Evolutionary conservation across 2,329 filamentous ascomycete genomes (phyloP).

Genomic region (Madurella fahalii): DNA sequence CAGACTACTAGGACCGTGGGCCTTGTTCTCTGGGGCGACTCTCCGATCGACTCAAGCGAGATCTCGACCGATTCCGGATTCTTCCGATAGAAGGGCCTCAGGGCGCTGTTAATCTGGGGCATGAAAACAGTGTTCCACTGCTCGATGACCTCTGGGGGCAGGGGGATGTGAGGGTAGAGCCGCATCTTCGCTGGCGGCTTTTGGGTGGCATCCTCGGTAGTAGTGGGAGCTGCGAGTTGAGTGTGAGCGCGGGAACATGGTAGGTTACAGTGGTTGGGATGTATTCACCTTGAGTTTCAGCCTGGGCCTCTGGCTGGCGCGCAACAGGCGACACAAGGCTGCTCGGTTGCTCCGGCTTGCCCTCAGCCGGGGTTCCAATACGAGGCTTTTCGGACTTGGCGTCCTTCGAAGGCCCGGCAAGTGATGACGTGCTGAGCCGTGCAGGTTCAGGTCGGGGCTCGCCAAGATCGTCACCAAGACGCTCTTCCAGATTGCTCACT

Average conservation of each 20-base stretch:
- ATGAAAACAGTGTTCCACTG: constrained; percentile 69
- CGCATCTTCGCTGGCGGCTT: constrained; percentile 43
- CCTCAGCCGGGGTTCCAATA: background rate
- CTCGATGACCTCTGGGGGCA: constrained; percentile 59
- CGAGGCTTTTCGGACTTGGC: constrained; percentile 8
- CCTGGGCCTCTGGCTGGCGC: background rate
- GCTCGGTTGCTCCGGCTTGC: background rate
- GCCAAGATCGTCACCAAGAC: constrained; percentile 46
- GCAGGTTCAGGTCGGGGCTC: constrained; percentile 20
- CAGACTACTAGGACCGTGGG: constrained; percentile 76
- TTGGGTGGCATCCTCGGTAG: constrained; percentile 17
- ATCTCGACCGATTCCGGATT: constrained; percentile 75
- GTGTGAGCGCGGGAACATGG: background rate
- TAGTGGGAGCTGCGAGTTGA: constrained; percentile 7
- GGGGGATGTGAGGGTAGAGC: constrained; percentile 55
- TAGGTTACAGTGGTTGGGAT: background rate
- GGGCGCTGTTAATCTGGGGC: constrained; percentile 67
- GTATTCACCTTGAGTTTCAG: constrained; percentile 2
- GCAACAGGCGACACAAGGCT: background rate
- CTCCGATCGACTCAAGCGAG: constrained; percentile 69
- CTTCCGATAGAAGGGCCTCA: constrained; percentile 67
- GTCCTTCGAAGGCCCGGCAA: constrained; percentile 23
- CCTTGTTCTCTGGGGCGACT: constrained; percentile 59
- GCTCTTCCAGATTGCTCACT: constrained; percentile 52
- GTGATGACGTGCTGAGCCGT: constrained; percentile 14